A percentile compares a stretch with the other conserved stretches of the same genome.
These are phyloP conservation scores for Zygotorulaspora mrakii DNA, from an alignment of 1,139 yeast genomes.

Conservation along the genomic window DNA sequence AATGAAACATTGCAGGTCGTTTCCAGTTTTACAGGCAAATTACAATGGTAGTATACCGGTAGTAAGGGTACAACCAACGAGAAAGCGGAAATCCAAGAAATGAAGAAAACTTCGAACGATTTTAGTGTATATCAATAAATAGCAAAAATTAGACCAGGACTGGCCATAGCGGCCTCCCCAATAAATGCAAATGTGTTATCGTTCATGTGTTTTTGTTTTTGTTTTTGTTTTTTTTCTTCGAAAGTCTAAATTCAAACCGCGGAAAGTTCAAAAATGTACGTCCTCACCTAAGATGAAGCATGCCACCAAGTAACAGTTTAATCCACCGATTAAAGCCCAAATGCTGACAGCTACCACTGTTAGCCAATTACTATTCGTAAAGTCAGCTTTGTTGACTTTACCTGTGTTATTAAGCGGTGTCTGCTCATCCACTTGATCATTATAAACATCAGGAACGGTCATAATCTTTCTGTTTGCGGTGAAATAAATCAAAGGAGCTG, in stretches of 20 bases:
- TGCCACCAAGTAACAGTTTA: slow-evolving; percentile 67
- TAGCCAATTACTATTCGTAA: slow-evolving; percentile 63
- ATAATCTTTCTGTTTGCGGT: slow-evolving; percentile 71
- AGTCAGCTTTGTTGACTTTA: slow-evolving; percentile 41
- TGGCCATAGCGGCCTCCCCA: too few species aligned
- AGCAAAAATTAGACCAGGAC: too few species aligned
- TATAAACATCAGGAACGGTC: slow-evolving; percentile 51
- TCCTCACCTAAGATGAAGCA: slow-evolving; percentile 71
- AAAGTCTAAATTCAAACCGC: too few species aligned
- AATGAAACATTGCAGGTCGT: slow-evolving; percentile 30
- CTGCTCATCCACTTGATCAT: slow-evolving; percentile 21
- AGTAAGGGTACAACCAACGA: slow-evolving; percentile 37
- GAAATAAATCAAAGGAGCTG: slow-evolving; percentile 85
- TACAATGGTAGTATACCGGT: slow-evolving; percentile 83
- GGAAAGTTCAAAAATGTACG: slow-evolving; percentile 48
- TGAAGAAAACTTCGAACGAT: slow-evolving; percentile 19
- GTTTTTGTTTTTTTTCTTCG: neutral
- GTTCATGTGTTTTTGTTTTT: too few species aligned
- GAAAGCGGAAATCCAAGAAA: slow-evolving; percentile 37
- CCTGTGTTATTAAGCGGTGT: slow-evolving; percentile 26
- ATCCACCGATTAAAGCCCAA: slow-evolving; percentile 67
- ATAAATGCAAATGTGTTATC: too few species aligned
- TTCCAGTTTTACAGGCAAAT: slow-evolving; percentile 72
- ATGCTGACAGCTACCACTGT: slow-evolving; percentile 55
- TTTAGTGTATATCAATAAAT: slow-evolving; percentile 3